Percentiles rank a stretch among this genome's conserved stretches.
Conservation (phyloP, 306 rosid genomes). For the Abrus precatorius region DNA sequence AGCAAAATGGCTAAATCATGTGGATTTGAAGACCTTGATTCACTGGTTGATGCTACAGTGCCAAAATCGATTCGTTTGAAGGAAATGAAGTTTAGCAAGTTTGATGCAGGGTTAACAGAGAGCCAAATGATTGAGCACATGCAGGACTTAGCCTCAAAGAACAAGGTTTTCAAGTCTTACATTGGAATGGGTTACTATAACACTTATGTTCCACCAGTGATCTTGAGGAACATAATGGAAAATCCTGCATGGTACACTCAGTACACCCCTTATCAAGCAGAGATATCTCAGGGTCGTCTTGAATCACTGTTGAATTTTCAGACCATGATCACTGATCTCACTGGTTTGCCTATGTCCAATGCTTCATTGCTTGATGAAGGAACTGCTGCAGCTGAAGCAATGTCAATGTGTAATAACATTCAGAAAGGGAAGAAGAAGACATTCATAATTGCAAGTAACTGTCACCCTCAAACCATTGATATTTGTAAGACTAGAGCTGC, state of each 20-base stretch:
- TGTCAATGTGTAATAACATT: conserved; percentile 97
- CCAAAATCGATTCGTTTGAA: conserved; percentile 85
- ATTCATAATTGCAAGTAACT: conserved; percentile 81
- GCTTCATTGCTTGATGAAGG: conserved; percentile 99
- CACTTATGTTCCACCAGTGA: conserved; percentile 92
- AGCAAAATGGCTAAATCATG: conserved; percentile 70
- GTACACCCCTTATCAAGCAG: conserved; percentile 98
- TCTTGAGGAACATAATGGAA: conserved; percentile 96
- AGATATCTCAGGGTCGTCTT: conserved; percentile 96
- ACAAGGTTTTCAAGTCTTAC: conserved; percentile 76
- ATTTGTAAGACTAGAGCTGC: conserved; percentile 89
- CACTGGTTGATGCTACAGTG: conserved; percentile 90
- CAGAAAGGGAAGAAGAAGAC: conserved; percentile 94
- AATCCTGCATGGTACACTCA: conserved; percentile 99
- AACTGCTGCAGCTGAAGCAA: conserved; percentile 99
- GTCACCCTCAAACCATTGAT: conserved; percentile 96
- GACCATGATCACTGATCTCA: conserved; percentile 87
- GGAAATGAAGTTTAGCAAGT: conserved; percentile 73
- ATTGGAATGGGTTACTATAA: conserved; percentile 98
- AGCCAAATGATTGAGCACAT: conserved; percentile 92
- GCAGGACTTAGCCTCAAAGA: conserved; percentile 80
- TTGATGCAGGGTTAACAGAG: conserved; percentile 93
- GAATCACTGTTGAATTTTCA: conserved; percentile 92
- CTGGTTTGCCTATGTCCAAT: conserved; percentile 97
- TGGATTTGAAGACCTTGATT: conserved; percentile 73